These are phyloP conservation scores for Skeletonema tropicum DNA, from an alignment of 108 stramenopile species.

Conservation along the genomic window DNA sequence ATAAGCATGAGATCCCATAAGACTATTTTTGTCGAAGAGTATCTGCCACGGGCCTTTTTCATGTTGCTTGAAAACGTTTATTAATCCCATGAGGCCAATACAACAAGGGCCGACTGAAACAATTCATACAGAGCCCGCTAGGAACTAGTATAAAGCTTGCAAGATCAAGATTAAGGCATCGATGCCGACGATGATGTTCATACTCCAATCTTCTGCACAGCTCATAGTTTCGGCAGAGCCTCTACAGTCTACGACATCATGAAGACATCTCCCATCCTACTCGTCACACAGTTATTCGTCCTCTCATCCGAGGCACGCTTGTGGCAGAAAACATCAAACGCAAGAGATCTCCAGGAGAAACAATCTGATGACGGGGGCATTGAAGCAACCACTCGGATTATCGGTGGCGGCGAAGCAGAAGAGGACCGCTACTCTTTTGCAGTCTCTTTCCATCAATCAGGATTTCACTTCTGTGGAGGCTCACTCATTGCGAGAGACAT, in stretches of 20 bases:
- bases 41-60: no score
- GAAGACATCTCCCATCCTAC: not conserved
- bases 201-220: not conserved
- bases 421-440: constrained; percentile 36
- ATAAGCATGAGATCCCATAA: no score
- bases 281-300: not conserved
- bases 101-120: no score
- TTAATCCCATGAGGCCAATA: not conserved
- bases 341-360: not conserved
- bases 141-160: no score
- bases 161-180: no score
- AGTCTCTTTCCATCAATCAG: constrained; percentile 22
- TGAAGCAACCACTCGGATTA: constrained; percentile 5
- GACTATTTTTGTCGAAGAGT: no score
- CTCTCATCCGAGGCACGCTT: not conserved
- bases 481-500: constrained; percentile 53
- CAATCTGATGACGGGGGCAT: not conserved
- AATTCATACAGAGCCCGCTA: no score
- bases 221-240: not conserved
- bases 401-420: constrained; percentile 21
- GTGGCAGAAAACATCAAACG: not conserved
- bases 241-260: not conserved
- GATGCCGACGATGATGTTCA: no score
- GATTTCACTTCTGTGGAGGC: constrained; percentile 45
- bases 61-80: not conserved